phyloP scores from a whole-genome alignment of 495 filamentous ascomycete genomes.

The Penicillium egyptiacum region DNA sequence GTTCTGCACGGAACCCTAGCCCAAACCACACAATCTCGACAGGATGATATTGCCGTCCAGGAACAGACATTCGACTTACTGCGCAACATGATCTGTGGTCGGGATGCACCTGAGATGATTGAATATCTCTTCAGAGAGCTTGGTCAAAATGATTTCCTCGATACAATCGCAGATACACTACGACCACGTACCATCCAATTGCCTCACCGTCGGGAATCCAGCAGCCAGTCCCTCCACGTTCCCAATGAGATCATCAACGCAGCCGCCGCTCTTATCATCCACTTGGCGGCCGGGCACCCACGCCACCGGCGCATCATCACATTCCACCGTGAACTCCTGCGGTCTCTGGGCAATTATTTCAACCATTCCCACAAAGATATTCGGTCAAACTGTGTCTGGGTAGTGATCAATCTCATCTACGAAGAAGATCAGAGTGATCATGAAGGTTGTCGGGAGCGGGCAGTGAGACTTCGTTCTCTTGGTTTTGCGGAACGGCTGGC shows the following conservation, averaged over 20 bases:
- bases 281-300: conserved; percentile 78
- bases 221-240: conserved; percentile 34
- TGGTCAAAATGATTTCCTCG: conserved; percentile 73
- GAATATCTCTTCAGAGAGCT: conserved; percentile 75
- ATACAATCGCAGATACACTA: conserved; percentile 72
- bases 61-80: conserved; percentile 87
- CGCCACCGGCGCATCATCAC: conserved; percentile 75
- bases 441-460: conserved; percentile 60
- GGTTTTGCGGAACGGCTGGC: conserved; percentile 69
- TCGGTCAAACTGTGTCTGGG: conserved; percentile 71
- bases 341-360: conserved; percentile 56
- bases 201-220: conserved; percentile 37
- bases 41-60: conserved; percentile 81
- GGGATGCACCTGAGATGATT: conserved; percentile 71
- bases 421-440: conserved; percentile 69
- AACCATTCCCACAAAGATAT: conserved; percentile 68
- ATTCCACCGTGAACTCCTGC: conserved; percentile 57
- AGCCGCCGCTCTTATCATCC: conserved; percentile 74
- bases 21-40: conserved; percentile 55
- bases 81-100: conserved; percentile 79
- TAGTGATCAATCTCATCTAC: conserved; percentile 80
- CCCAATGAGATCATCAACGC: conserved; percentile 74
- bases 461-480: conserved; percentile 63
- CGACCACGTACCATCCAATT: conserved; percentile 51
- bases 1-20: conserved; percentile 50